These are phyloP conservation scores for Sonneratia caseolaris DNA, from an alignment of 345 rosid species.

Conservation along the genomic window DNA sequence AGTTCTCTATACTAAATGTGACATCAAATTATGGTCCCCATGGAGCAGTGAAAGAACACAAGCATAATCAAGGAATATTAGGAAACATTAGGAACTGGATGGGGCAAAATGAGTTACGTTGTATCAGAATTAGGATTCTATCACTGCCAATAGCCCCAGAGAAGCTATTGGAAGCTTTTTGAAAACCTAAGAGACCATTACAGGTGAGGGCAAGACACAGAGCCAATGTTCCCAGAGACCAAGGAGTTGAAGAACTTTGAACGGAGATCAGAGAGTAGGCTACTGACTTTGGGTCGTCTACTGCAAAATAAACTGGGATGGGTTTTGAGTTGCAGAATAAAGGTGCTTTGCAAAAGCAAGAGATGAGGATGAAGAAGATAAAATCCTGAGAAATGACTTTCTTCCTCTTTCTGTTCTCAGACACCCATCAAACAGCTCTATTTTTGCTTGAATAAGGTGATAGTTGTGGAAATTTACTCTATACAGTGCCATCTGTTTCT, in stretches of 20 bases:
- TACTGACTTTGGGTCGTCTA: conserved; percentile 3
- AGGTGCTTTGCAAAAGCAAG: conserved; percentile 5
- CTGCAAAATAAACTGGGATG: not conserved
- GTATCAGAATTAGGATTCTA: too few species aligned
- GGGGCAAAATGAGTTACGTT: too few species aligned
- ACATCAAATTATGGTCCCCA: not conserved
- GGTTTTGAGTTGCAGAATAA: not conserved
- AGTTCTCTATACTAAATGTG: not conserved
- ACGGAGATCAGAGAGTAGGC: conserved; percentile 21
- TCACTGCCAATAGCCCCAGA: not conserved
- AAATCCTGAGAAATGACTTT: conserved; percentile 25
- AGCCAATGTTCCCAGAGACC: conserved; percentile 56
- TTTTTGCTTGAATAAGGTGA: not conserved
- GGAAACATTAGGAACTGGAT: too few species aligned
- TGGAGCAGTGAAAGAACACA: too few species aligned
- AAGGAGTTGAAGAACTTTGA: conserved; percentile 43
- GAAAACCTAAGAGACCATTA: conserved; percentile 9
- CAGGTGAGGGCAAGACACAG: conserved; percentile 50
- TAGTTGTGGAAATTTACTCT: not conserved
- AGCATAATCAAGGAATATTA: too few species aligned
- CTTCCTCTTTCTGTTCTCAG: conserved; percentile 4
- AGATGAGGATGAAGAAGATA: conserved; percentile 12
- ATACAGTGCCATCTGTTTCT: not conserved
- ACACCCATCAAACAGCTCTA: not conserved
- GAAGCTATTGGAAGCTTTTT: not conserved